Evolutionary conservation across 2,329 filamentous ascomycete genomes (phyloP).

Genomic region (Calycina herbarum): DNA sequence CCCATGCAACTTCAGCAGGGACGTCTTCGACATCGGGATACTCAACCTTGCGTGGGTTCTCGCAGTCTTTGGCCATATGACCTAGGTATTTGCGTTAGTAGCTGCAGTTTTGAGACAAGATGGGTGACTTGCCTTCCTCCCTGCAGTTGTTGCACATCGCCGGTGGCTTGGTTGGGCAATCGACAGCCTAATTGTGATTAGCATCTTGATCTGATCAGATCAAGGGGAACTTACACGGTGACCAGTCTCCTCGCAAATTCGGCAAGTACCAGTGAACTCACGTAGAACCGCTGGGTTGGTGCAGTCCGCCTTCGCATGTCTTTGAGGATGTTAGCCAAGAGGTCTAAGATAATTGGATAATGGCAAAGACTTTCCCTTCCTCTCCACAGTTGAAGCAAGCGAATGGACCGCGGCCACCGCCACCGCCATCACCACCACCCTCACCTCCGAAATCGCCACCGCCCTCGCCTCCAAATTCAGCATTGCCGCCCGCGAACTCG

Average conservation of each 20-base stretch:
- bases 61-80: slow-evolving; percentile 57
- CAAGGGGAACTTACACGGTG: slow-evolving; percentile 43
- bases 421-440: slow-evolving; percentile 14
- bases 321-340: slow-evolving; percentile 32
- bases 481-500: slow-evolving; percentile 11
- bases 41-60: slow-evolving; percentile 59
- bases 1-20: slow-evolving; percentile 58
- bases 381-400: slow-evolving; percentile 57
- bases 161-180: slow-evolving; percentile 62
- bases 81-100: slow-evolving; percentile 42
- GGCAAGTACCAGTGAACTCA: slow-evolving; percentile 59
- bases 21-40: slow-evolving; percentile 51
- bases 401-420: slow-evolving; percentile 19
- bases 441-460: slow-evolving; percentile 18
- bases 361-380: slow-evolving; percentile 54
- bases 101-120: background rate
- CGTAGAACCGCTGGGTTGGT: slow-evolving; percentile 50
- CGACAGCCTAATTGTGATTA: slow-evolving; percentile 43
- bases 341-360: background rate
- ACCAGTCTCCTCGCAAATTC: slow-evolving; percentile 53
- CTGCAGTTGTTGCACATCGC: slow-evolving; percentile 61
- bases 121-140: slow-evolving; percentile 50
- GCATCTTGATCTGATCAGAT: background rate
- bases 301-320: slow-evolving; percentile 65
- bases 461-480: slow-evolving; percentile 13